These are phyloP conservation scores for Populus hybrid DNA, from an alignment of 441 rosid species.

Conservation along the genomic window DNA sequence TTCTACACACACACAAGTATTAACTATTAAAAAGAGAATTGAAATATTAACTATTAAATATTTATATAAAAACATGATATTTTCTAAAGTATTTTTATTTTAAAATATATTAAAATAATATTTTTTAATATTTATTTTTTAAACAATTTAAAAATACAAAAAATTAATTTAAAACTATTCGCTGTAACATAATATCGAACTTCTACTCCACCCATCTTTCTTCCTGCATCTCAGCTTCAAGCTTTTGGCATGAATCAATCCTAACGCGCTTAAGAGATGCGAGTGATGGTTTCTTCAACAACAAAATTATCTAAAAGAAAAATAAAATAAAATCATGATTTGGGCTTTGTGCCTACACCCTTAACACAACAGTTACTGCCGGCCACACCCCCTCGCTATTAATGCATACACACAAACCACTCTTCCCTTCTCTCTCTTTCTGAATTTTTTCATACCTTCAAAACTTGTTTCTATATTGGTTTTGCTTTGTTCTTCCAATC, in stretches of 20 bases:
- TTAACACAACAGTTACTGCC: conserved; percentile 3
- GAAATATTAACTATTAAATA: too few relatives aligned
- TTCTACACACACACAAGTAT: too few relatives aligned
- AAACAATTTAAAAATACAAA: too few relatives aligned
- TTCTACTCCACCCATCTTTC: too few relatives aligned
- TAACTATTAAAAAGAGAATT: too few relatives aligned
- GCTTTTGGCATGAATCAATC: neutral
- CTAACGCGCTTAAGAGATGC: neutral
- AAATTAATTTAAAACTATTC: too few relatives aligned
- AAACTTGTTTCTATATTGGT: neutral
- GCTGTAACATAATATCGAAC: too few relatives aligned
- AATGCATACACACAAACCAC: conserved; percentile 22
- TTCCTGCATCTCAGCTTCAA: too few relatives aligned
- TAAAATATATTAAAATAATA: too few relatives aligned
- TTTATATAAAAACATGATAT: too few relatives aligned
- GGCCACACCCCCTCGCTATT: conserved; percentile 19
- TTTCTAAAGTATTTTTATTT: too few relatives aligned
- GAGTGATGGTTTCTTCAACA: neutral
- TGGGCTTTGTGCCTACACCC: neutral
- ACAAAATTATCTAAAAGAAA: neutral
- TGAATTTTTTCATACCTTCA: neutral
- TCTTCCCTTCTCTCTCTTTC: neutral
- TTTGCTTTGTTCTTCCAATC: neutral
- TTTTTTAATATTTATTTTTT: too few relatives aligned
- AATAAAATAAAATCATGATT: neutral